Evolutionary conservation across 176 grass and related monocot species (phyloP).

Genomic region (Cocos nucifera): DNA sequence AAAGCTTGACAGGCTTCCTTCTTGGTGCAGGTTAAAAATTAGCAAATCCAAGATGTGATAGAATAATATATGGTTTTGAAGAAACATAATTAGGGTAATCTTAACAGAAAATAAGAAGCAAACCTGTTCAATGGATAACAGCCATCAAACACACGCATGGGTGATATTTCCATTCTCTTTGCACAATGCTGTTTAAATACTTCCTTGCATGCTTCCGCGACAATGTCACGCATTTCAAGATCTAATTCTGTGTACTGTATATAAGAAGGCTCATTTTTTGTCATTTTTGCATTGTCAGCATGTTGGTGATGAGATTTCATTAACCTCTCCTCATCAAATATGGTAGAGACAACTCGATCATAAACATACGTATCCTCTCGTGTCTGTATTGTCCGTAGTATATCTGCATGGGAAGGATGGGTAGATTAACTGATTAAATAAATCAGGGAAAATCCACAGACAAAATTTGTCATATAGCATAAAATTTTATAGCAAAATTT

Average conservation of each 20-base stretch:
- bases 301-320: slow-evolving; percentile 58
- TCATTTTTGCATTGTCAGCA: slow-evolving; percentile 42
- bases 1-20: slow-evolving; percentile 81
- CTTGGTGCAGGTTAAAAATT: slow-evolving; percentile 25
- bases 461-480: too few relatives aligned
- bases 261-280: slow-evolving; percentile 26
- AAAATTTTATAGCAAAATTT: too few relatives aligned
- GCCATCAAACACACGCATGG: slow-evolving; percentile 48
- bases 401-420: slow-evolving; percentile 51
- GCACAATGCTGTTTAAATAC: slow-evolving; percentile 88
- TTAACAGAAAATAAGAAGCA: slow-evolving; percentile 4
- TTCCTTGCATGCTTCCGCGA: slow-evolving; percentile 87
- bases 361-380: slow-evolving; percentile 88
- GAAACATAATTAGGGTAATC: too few relatives aligned
- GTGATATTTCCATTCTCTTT: slow-evolving; percentile 82
- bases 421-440: too few relatives aligned
- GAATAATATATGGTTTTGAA: too few relatives aligned
- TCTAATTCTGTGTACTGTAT: slow-evolving; percentile 28
- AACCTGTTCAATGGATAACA: slow-evolving; percentile 59
- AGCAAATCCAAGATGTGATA: slow-evolving; percentile 11
- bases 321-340: slow-evolving; percentile 76
- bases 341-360: slow-evolving; percentile 81
- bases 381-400: slow-evolving; percentile 86
- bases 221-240: slow-evolving; percentile 61
- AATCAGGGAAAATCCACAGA: slow-evolving; percentile 10